Percentiles rank a stretch among this genome's conserved stretches.
phyloP scores from a whole-genome alignment of 768 basidiomycete genomes.

The Lentinula edodes region DNA sequence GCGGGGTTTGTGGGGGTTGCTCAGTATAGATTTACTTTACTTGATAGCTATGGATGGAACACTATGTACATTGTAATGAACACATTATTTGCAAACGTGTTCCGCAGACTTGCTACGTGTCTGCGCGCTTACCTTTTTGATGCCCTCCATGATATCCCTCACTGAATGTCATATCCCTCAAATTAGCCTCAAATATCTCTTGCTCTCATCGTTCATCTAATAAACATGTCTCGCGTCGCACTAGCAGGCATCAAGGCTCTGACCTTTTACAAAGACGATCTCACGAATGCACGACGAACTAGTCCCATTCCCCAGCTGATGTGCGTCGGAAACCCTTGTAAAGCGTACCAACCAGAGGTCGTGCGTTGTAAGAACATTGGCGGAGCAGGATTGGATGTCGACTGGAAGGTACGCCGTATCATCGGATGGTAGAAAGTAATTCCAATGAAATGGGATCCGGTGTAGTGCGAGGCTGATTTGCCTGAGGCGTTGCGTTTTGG shows the following conservation, averaged over 20 bases:
- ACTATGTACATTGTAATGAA: neutral
- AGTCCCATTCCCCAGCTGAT: constrained; percentile 70
- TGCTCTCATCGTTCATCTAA: constrained; percentile 1
- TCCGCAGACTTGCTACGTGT: neutral
- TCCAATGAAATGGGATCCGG: constrained; percentile 28
- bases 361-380: constrained; percentile 82
- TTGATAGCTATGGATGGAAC: neutral
- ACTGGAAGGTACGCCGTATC: constrained; percentile 72
- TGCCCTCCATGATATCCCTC: neutral
- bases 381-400: constrained; percentile 71
- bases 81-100: neutral
- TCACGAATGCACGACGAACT: constrained; percentile 64
- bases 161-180: neutral
- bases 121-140: neutral
- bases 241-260: constrained; percentile 70
- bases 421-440: neutral
- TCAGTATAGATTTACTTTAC: constrained; percentile 25
- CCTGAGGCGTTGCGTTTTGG: constrained; percentile 82
- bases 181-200: too few relatives aligned
- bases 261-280: constrained; percentile 67
- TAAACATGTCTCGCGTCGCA: constrained; percentile 60
- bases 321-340: constrained; percentile 78
- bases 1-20: constrained; percentile 67
- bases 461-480: constrained; percentile 92
- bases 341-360: constrained; percentile 72